Conservation (phyloP, 2,329 filamentous ascomycete species). For the Monosporascus sp. region DNA sequence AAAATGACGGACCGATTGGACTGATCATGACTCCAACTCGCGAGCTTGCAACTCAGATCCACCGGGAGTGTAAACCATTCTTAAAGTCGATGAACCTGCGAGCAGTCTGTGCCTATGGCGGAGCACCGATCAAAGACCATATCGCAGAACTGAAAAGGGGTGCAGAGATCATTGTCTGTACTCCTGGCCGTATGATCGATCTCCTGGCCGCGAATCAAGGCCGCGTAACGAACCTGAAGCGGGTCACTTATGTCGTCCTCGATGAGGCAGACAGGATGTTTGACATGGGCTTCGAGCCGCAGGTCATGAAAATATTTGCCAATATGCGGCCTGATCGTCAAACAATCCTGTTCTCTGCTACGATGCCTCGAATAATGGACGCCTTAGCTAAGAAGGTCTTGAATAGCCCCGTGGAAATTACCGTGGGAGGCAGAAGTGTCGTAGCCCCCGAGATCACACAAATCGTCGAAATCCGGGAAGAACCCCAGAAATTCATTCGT, state of each 20-base stretch:
- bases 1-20: slow-evolving; percentile 80
- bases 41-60: slow-evolving; percentile 90
- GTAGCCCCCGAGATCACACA: slow-evolving; percentile 92
- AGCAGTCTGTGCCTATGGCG: slow-evolving; percentile 89
- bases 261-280: slow-evolving; percentile 99
- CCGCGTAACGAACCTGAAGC: slow-evolving; percentile 83
- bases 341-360: slow-evolving; percentile 93
- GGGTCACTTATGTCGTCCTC: slow-evolving; percentile 89
- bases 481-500: slow-evolving; percentile 76
- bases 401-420: slow-evolving; percentile 80
- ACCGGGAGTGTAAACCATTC: slow-evolving; percentile 91
- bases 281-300: slow-evolving; percentile 98
- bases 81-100: slow-evolving; percentile 79
- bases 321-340: slow-evolving; percentile 90
- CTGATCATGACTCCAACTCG: slow-evolving; percentile 92
- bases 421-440: slow-evolving; percentile 80
- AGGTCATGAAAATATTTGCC: slow-evolving; percentile 92
- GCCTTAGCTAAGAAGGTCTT: slow-evolving; percentile 84
- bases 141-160: slow-evolving; percentile 95
- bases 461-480: slow-evolving; percentile 79
- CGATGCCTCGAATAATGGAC: slow-evolving; percentile 91
- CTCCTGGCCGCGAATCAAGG: slow-evolving; percentile 88
- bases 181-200: slow-evolving; percentile 92
- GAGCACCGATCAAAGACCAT: slow-evolving; percentile 93
- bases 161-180: slow-evolving; percentile 91